Conservation (phyloP, 2,329 filamentous ascomycete genomes). For the Trichoderma asperellum region DNA sequence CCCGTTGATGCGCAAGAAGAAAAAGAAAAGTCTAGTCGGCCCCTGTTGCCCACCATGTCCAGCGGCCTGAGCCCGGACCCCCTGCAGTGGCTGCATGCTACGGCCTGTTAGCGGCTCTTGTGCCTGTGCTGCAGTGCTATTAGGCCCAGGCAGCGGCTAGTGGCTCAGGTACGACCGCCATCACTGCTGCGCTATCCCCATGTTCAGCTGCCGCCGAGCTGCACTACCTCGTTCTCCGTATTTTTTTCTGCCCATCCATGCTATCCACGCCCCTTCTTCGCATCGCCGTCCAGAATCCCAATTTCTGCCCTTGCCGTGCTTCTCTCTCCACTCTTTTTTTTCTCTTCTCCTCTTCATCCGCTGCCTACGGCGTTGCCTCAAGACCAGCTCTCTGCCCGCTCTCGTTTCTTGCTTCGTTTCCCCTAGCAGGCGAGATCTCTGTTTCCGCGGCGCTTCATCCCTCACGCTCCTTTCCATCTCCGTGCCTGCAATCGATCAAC, state of each 20-base stretch:
- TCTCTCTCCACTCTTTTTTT: slow-evolving; percentile 29
- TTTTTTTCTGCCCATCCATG: background rate
- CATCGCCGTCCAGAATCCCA: slow-evolving; percentile 27
- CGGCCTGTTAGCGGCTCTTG: background rate
- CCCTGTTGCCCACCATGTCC: slow-evolving; percentile 6
- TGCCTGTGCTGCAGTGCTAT: slow-evolving; percentile 1
- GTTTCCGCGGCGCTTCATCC: background rate
- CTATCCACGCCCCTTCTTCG: slow-evolving; percentile 26
- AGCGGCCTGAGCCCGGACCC: slow-evolving; percentile 9
- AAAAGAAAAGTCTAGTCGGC: slow-evolving; percentile 15
- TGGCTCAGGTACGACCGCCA: slow-evolving; percentile 8
- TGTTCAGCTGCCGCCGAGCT: background rate
- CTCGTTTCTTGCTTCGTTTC: slow-evolving; percentile 5
- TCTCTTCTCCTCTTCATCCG: slow-evolving; percentile 28
- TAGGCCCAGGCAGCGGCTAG: slow-evolving; percentile 1
- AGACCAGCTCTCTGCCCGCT: slow-evolving; percentile 11
- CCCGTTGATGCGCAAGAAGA: background rate
- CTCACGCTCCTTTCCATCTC: slow-evolving; percentile 2
- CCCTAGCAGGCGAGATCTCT: slow-evolving; percentile 4
- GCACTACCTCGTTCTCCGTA: background rate
- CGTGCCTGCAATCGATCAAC: slow-evolving; percentile 6
- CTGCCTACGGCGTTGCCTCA: slow-evolving; percentile 23
- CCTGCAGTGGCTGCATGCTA: slow-evolving; percentile 14
- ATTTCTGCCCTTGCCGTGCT: slow-evolving; percentile 28
- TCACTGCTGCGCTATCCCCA: background rate